phyloP scores from a whole-genome alignment of 495 filamentous ascomycete genomes.

The Entonaema liquescens region DNA sequence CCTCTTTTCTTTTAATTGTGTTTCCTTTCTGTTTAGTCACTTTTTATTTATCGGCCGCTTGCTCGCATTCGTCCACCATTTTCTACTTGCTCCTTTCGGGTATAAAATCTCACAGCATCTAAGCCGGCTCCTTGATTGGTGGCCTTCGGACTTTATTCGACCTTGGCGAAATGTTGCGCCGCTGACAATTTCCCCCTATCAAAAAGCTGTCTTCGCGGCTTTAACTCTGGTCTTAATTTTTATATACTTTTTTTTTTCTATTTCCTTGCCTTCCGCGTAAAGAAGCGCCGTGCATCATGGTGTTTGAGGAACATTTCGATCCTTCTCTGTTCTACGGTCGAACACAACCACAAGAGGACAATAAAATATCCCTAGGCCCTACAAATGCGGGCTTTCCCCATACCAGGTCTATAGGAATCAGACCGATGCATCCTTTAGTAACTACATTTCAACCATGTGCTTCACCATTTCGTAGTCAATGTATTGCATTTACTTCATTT shows the following conservation, averaged over 20 bases:
- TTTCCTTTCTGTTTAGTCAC: constrained; percentile 23
- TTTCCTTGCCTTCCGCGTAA: not conserved
- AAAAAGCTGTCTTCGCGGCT: not conserved
- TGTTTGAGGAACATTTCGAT: constrained; percentile 21
- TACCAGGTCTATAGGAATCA: constrained; percentile 13
- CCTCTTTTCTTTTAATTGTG: constrained; percentile 3
- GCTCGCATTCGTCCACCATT: not conserved
- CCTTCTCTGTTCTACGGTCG: constrained; percentile 14
- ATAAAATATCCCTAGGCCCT: constrained; percentile 7
- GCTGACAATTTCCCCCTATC: constrained; percentile 18
- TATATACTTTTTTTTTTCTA: not conserved
- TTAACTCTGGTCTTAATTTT: constrained; percentile 1
- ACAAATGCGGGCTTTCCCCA: constrained; percentile 11
- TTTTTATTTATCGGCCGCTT: not conserved
- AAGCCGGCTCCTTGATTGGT: constrained; percentile 33
- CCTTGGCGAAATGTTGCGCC: constrained; percentile 32
- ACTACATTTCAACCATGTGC: constrained; percentile 14
- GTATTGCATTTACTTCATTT: constrained; percentile 36
- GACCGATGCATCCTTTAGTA: constrained; percentile 18
- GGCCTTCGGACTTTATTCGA: constrained; percentile 35
- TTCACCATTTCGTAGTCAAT: constrained; percentile 36
- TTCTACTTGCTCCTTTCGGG: constrained; percentile 27
- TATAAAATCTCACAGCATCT: constrained; percentile 12
- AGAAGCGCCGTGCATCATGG: constrained; percentile 19
- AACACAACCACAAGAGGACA: constrained; percentile 6